Evolutionary conservation across 78 protist species (phyloP), one percentile per base, ranked within the genome.

Genomic region (Dictyostelium intermedium): DNA sequence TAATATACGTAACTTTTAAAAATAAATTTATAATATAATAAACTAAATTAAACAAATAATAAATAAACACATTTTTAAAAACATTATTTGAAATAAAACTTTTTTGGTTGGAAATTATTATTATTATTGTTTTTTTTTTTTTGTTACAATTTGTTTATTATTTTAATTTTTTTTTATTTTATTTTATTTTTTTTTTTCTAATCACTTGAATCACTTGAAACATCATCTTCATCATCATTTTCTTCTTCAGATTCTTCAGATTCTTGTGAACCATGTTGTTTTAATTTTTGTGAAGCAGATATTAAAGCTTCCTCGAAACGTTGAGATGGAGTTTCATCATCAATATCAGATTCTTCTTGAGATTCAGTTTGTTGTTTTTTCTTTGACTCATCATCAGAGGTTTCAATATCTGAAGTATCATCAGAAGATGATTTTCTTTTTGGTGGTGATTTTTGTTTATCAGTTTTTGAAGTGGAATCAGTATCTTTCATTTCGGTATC

Each of bases 1-100:
- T 10, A 79, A 89, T 45, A 37, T 66, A 70, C 45, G 87, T 45
- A 5, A 43, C 43, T 56, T 89, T 69, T 77, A 79, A 87, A 70
- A 30, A 70, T 5, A 70, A 70, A 14, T 25, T 14, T 27, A 32
- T 70, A 70, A 16, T 10, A 2, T 5, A 61, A 39, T 20, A 56
- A 50, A 13, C 4, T 39, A 39, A 39, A 39, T 39, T n/a, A n/a
- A n/a, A n/a, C n/a, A n/a, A n/a, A n/a, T n/a, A n/a, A n/a, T n/a
- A n/a, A n/a, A n/a, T n/a, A n/a, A n/a, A n/a, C n/a, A n/a, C n/a
- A n/a, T n/a, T n/a, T n/a, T n/a, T n/a, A n/a, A n/a, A n/a, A n/a
- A n/a, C n/a, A n/a, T n/a, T n/a, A n/a, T n/a, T n/a, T n/a, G n/a
- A n/a, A n/a, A n/a, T n/a, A n/a, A 39, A 39, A 39, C 43, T 5